Evolutionary conservation across 2,329 filamentous ascomycete genomes (phyloP), one percentile per base, ranked within the genome.

Genomic region (Cercospora zeina): DNA sequence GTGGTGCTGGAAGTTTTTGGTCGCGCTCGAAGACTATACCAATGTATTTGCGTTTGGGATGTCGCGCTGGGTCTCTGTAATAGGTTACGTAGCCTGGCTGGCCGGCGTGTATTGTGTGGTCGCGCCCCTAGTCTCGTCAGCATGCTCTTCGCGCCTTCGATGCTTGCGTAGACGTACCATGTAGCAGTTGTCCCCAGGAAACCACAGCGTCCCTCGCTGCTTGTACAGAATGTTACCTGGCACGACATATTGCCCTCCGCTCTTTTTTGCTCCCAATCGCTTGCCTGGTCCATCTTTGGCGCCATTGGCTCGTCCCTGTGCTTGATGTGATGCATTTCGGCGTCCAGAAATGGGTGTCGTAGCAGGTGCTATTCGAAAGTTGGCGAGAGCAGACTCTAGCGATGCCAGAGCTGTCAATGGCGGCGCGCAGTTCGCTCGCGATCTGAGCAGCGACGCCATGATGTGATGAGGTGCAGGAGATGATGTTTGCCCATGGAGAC

Each of bases 161-260:
- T 34, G 30, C 36, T 21, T n/a, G 16, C 24, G 8, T 0, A n/a
- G 33, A 39, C 65, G 37, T 68, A 74, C 72, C 82, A 97, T 93
- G 71, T 88, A 90, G 77, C 90, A 91, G 79, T 99, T 97, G 76
- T 97, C 95, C 72, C 95, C 95, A 0, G 95, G 89, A 76, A 89
- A 93, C 95, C 95, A 99, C 72, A 88, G 85, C 3, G 95, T 96
- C 71, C 95, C 95, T 72, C 93, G 89, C 78, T 99, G 95, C 75
- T 91, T 92, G 85, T 95, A 99, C 79, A 99, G 90, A 78, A 99
- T 99, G 81, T 96, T 97, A 59, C 95, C 95, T 4, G 93, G 89
- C 62, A 96, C 89, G 36, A 99, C 95, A 77, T 89, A 96, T 80
- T 97, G 81, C 90, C 90, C 93, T 77, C 90, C 91, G 16, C 89